phyloP scores from a whole-genome alignment of 1,284 basidiomycete genomes.

The Rhodofomes roseus region DNA sequence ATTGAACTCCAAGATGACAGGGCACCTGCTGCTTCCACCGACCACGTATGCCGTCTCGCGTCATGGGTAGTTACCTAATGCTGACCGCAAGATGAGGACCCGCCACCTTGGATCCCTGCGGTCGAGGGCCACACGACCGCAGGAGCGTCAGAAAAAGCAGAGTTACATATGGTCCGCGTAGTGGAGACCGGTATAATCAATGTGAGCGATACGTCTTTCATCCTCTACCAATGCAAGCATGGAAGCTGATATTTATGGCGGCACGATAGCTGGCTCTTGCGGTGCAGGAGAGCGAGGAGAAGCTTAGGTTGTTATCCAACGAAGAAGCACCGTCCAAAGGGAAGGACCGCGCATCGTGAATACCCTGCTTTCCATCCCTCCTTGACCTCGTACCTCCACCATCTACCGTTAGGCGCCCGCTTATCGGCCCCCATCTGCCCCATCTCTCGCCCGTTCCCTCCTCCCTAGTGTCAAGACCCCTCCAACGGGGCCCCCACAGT shows the following conservation, averaged over 20 bases:
- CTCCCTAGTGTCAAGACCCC: too few species aligned
- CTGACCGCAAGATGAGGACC: slow-evolving; percentile 35
- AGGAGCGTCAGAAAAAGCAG: slow-evolving; percentile 53
- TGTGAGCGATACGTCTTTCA: slow-evolving; percentile 39
- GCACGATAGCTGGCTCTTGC: slow-evolving; percentile 59
- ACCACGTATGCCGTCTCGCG: slow-evolving; percentile 35
- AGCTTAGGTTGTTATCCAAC: slow-evolving; percentile 35
- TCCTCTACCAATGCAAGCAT: background rate
- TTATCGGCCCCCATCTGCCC: too few species aligned
- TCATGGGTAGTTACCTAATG: background rate
- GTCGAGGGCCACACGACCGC: slow-evolving; percentile 59
- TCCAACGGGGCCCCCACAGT: too few species aligned
- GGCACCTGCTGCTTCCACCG: slow-evolving; percentile 50
- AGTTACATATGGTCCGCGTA: slow-evolving; percentile 67
- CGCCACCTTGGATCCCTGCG: slow-evolving; percentile 76
- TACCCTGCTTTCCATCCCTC: background rate
- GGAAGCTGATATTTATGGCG: background rate
- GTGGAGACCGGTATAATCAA: slow-evolving; percentile 87
- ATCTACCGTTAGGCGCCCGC: too few species aligned
- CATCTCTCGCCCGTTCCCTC: too few species aligned
- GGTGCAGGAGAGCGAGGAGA: slow-evolving; percentile 76
- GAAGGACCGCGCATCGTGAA: slow-evolving; percentile 19
- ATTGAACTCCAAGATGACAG: slow-evolving; percentile 76
- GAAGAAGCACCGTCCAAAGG: slow-evolving; percentile 27
- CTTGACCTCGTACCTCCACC: too few species aligned